A percentile compares a stretch with the other conserved stretches of the same genome.
These are phyloP conservation scores for Globisporangium rhizosaccharum DNA, from an alignment of 352 stramenopile species.

Conservation along the genomic window DNA sequence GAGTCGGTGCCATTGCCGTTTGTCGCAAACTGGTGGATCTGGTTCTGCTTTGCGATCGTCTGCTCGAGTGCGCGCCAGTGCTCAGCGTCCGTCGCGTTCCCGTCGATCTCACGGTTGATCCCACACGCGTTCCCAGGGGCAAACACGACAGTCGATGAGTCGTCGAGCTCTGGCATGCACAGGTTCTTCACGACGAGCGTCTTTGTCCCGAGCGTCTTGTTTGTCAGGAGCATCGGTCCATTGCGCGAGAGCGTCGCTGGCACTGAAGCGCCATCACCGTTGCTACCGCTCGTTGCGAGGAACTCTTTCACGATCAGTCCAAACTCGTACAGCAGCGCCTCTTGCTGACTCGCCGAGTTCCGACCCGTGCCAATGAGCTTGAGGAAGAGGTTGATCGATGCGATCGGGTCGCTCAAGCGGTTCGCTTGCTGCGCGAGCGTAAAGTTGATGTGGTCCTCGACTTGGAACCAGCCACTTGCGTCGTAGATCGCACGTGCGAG, in stretches of 20 bases:
- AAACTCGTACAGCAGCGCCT: slow-evolving; percentile 82
- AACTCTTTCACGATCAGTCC: slow-evolving; percentile 81
- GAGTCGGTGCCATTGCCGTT: slow-evolving; percentile 2
- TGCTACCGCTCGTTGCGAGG: slow-evolving; percentile 24
- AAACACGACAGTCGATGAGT: slow-evolving; percentile 79
- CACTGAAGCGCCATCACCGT: not conserved
- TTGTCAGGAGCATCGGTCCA: slow-evolving; percentile 25
- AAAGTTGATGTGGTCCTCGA: slow-evolving; percentile 88
- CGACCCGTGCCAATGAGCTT: slow-evolving; percentile 80
- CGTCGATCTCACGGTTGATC: slow-evolving; percentile 67
- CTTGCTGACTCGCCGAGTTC: slow-evolving; percentile 79
- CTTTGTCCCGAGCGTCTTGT: slow-evolving; percentile 17
- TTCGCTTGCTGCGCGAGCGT: slow-evolving; percentile 80
- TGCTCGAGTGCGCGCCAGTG: slow-evolving; percentile 59
- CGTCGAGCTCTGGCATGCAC: slow-evolving; percentile 78
- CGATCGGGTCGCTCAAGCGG: slow-evolving; percentile 69
- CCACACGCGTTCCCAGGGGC: slow-evolving; percentile 64
- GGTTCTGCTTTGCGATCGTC: slow-evolving; percentile 52
- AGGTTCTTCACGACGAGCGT: slow-evolving; percentile 69
- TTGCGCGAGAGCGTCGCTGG: slow-evolving; percentile 21
- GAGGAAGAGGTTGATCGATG: slow-evolving; percentile 80
- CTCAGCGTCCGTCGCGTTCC: slow-evolving; percentile 44
- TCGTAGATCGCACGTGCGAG: slow-evolving; percentile 76
- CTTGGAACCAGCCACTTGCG: slow-evolving; percentile 75
- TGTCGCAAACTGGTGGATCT: slow-evolving; percentile 52